These are phyloP conservation scores for Monosporozyma solicola DNA, from an alignment of 805 yeast genomes.

Conservation along the genomic window DNA sequence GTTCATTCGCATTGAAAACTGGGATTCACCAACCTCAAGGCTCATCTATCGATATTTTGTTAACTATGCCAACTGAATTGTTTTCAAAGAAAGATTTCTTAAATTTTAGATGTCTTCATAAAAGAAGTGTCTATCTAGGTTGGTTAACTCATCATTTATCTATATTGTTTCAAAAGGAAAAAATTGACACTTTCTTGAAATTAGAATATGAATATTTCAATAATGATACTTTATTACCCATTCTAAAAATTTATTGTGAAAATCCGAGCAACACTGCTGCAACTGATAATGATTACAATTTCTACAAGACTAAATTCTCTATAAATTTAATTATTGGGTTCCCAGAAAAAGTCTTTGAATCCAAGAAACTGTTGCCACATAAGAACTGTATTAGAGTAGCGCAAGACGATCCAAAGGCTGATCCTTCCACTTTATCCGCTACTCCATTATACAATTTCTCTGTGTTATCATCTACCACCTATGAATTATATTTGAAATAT, in stretches of 20 bases:
- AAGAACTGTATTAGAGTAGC: conserved; percentile 76
- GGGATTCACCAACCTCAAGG: conserved; percentile 60
- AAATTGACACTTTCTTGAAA: conserved; percentile 37
- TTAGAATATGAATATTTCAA: conserved; percentile 62
- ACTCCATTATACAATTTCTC: conserved; percentile 87
- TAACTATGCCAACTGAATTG: conserved; percentile 68
- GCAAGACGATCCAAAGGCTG: conserved; percentile 8
- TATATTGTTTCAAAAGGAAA: conserved; percentile 42
- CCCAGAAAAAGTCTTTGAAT: conserved; percentile 61
- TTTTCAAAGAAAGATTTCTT: conserved; percentile 84
- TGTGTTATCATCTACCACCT: conserved; percentile 57
- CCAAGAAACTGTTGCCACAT: conserved; percentile 68
- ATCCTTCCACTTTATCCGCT: conserved; percentile 33
- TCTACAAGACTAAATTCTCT: conserved; percentile 60
- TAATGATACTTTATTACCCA: conserved; percentile 71
- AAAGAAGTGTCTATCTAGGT: conserved; percentile 80
- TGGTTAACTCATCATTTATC: conserved; percentile 61
- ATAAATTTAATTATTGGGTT: conserved; percentile 68
- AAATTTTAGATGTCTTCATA: conserved; percentile 83
- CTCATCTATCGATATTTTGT: conserved; percentile 63
- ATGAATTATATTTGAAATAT: conserved; percentile 62
- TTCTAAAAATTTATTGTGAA: conserved; percentile 50
- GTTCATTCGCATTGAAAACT: conserved; percentile 83
- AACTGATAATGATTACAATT: conserved; percentile 31
- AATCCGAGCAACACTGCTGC: conserved; percentile 4